A percentile compares a stretch with the other conserved stretches of the same genome.
These are phyloP conservation scores for Podila epigama DNA, from an alignment of 192 early-diverging fungal species.

Conservation along the genomic window DNA sequence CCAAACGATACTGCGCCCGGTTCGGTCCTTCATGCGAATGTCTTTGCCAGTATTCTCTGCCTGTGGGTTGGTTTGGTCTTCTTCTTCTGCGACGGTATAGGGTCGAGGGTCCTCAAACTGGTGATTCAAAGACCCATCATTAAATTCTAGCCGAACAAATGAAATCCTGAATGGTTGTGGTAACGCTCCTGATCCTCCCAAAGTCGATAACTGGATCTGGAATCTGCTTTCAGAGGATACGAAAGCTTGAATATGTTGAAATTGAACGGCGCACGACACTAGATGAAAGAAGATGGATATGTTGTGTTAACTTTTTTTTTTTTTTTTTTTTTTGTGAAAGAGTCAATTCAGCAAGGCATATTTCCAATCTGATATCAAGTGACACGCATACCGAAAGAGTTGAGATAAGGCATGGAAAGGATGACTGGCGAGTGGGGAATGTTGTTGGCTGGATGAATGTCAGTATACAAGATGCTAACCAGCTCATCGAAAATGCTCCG, in stretches of 20 bases:
- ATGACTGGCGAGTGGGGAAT: constrained; percentile 30
- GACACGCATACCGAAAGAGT: constrained; percentile 60
- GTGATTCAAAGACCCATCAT: constrained; percentile 64
- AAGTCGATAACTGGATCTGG: constrained; percentile 62
- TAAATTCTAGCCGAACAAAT: constrained; percentile 64
- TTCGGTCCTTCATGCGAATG: constrained; percentile 19
- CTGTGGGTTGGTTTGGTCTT: neutral
- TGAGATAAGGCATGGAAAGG: constrained; percentile 69
- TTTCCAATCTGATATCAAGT: constrained; percentile 6
- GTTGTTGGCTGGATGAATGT: constrained; percentile 27
- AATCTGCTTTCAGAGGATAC: constrained; percentile 63
- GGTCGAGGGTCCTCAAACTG: constrained; percentile 49
- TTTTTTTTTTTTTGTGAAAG: neutral
- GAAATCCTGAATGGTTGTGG: constrained; percentile 57
- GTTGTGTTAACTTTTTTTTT: neutral
- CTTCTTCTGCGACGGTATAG: constrained; percentile 5
- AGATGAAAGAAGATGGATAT: constrained; percentile 5
- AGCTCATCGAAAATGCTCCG: constrained; percentile 36
- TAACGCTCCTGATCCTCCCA: constrained; percentile 42
- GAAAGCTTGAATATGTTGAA: constrained; percentile 60
- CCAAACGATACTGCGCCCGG: constrained; percentile 26
- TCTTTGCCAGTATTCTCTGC: neutral
- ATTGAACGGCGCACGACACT: constrained; percentile 47
- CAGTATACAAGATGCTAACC: constrained; percentile 17
- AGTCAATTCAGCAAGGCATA: neutral